Percentiles rank a stretch among this genome's conserved stretches.
Evolutionary conservation across 2,329 filamentous ascomycete genomes (phyloP).

Genomic region (Dothideomycetes sp.): DNA sequence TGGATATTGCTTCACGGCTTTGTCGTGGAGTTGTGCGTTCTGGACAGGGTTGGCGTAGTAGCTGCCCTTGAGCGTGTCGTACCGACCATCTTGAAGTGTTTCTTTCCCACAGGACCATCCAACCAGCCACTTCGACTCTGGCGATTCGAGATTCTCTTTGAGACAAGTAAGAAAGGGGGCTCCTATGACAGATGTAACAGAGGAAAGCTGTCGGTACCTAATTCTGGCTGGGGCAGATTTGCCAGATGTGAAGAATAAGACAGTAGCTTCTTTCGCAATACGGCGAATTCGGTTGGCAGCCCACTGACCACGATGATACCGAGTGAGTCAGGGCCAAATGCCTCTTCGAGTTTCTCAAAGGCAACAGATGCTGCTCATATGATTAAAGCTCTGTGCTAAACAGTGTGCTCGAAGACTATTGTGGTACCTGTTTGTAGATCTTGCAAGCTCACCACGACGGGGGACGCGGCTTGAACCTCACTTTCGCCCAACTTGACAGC

Average conservation of each 20-base stretch:
- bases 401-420: too few species aligned
- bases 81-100: conserved; percentile 64
- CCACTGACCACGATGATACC: conserved; percentile 92
- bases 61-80: conserved; percentile 71
- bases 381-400: conserved; percentile 11
- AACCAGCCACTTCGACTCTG: conserved; percentile 47
- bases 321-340: conserved; percentile 81
- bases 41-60: conserved; percentile 65
- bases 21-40: conserved; percentile 49
- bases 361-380: conserved; percentile 47
- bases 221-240: conserved; percentile 58
- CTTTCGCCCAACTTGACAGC: conserved; percentile 9
- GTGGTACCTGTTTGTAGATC: conserved; percentile 19
- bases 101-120: conserved; percentile 78
- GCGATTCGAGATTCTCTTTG: conserved; percentile 35
- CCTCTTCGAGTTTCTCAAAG: conserved; percentile 58
- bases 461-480: conserved; percentile 8
- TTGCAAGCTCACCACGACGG: conserved; percentile 37
- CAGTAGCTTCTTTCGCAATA: conserved; percentile 62
- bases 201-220: conserved; percentile 43
- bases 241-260: conserved; percentile 85
- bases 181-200: neutral
- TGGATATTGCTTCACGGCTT: conserved; percentile 41
- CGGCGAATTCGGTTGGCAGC: conserved; percentile 59
- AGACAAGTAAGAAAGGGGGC: neutral